Conservation (phyloP, 306 rosid species). For the Inga laurina region DNA sequence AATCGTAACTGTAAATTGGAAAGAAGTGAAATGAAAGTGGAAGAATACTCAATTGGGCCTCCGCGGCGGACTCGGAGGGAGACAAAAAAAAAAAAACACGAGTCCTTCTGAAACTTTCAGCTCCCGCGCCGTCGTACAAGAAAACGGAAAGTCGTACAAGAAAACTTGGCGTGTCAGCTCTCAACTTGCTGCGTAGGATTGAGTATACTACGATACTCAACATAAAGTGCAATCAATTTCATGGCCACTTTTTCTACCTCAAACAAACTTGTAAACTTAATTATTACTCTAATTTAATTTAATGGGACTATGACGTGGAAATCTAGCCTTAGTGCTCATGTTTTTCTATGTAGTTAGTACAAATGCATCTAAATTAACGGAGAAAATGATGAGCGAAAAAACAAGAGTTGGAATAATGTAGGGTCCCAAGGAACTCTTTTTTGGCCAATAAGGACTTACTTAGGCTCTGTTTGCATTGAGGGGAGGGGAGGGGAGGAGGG, state of each 20-base stretch:
- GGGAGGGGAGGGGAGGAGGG: too few species aligned
- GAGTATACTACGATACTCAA: background rate
- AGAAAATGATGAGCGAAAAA: background rate
- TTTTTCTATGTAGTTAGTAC: background rate
- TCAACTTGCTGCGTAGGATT: too few species aligned
- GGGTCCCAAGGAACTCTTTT: background rate
- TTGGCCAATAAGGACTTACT: background rate
- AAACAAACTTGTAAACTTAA: background rate
- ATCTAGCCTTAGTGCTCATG: background rate
- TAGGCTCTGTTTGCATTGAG: too few species aligned
- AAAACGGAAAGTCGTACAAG: background rate
- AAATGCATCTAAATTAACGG: background rate
- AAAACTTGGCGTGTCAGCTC: background rate
- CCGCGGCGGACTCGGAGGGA: background rate
- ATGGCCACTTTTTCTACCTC: background rate
- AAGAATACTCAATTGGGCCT: slow-evolving; percentile 21
- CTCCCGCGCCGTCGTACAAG: background rate
- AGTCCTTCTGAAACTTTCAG: background rate
- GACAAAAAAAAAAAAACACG: background rate
- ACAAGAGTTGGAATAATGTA: background rate
- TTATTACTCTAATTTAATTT: background rate
- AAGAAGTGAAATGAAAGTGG: slow-evolving; percentile 14
- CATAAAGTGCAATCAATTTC: background rate
- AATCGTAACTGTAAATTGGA: slow-evolving; percentile 36
- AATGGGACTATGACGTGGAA: background rate